Conservation (phyloP, 805 yeast species). For the Dipodascus geniculatus region DNA sequence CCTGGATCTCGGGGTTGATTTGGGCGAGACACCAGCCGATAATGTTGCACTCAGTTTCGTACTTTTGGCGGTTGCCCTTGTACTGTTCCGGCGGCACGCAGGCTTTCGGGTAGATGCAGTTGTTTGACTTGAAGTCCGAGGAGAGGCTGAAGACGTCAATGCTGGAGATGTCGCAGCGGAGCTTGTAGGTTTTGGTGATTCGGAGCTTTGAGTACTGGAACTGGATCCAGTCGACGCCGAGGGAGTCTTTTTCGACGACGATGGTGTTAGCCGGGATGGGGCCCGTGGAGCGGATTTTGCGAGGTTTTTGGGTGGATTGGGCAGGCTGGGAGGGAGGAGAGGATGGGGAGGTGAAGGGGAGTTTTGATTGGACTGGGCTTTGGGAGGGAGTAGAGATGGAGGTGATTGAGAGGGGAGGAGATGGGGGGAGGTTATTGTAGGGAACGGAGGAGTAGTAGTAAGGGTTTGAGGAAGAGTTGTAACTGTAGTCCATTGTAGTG, state of each 20-base stretch:
- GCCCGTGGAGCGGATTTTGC: neutral
- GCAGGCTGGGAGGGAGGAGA: neutral
- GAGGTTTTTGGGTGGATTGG: neutral
- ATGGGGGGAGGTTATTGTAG: too few species aligned
- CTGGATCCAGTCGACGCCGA: constrained; percentile 14
- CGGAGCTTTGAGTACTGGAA: constrained; percentile 13
- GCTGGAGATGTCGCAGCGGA: constrained; percentile 12
- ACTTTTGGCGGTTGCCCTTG: constrained; percentile 30
- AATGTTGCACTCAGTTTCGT: constrained; percentile 33
- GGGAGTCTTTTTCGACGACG: constrained; percentile 5
- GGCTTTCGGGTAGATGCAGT: constrained; percentile 35
- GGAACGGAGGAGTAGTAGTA: too few species aligned
- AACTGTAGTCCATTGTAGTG: too few species aligned
- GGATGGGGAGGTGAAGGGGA: neutral
- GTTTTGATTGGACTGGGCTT: neutral
- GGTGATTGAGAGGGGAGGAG: neutral
- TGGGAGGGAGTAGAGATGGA: neutral
- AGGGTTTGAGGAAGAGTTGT: too few species aligned
- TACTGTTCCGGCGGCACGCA: constrained; percentile 29
- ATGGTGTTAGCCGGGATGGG: neutral
- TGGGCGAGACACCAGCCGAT: constrained; percentile 34
- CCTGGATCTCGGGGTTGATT: constrained; percentile 29
- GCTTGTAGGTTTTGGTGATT: constrained; percentile 12
- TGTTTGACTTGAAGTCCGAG: constrained; percentile 22
- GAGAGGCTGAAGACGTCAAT: constrained; percentile 15